phyloP scores from a whole-genome alignment of 805 yeast genomes.

The Maudiozyma barnettii region DNA sequence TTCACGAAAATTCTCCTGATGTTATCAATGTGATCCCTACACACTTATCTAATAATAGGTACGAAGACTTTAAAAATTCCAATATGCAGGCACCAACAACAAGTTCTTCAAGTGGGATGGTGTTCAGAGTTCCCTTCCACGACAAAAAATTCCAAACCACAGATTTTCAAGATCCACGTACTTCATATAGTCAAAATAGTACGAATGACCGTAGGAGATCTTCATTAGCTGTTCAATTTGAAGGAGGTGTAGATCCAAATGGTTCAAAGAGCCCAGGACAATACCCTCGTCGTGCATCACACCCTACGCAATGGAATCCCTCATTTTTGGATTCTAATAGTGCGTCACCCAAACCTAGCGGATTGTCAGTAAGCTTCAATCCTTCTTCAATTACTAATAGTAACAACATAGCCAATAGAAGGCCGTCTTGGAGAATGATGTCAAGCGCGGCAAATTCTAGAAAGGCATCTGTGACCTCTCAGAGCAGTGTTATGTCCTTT shows the following conservation, averaged over 20 bases:
- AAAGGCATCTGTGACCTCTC: conserved; percentile 33
- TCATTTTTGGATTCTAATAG: neutral
- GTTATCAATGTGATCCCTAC: neutral
- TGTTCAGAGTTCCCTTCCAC: conserved; percentile 63
- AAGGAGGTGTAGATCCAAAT: neutral
- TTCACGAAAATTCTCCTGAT: no score
- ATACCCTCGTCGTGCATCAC: conserved; percentile 20
- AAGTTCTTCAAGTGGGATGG: conserved; percentile 27
- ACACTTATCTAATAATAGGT: neutral
- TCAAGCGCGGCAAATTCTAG: conserved; percentile 25
- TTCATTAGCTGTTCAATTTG: conserved; percentile 8
- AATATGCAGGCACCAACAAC: conserved; percentile 7
- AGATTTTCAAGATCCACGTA: neutral
- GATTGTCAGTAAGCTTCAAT: neutral
- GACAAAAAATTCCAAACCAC: conserved; percentile 24
- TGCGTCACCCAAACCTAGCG: neutral
- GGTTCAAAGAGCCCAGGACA: neutral
- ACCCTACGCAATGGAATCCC: conserved; percentile 9
- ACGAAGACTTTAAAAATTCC: conserved; percentile 2
- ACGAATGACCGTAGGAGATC: conserved; percentile 8
- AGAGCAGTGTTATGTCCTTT: conserved; percentile 22
- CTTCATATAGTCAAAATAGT: neutral
- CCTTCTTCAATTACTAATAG: neutral
- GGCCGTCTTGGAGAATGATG: conserved; percentile 6
- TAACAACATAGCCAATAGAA: conserved; percentile 3